Evolutionary conservation across 2,329 filamentous ascomycete species (phyloP).

Genomic region (Colletotrichum higginsianum): DNA sequence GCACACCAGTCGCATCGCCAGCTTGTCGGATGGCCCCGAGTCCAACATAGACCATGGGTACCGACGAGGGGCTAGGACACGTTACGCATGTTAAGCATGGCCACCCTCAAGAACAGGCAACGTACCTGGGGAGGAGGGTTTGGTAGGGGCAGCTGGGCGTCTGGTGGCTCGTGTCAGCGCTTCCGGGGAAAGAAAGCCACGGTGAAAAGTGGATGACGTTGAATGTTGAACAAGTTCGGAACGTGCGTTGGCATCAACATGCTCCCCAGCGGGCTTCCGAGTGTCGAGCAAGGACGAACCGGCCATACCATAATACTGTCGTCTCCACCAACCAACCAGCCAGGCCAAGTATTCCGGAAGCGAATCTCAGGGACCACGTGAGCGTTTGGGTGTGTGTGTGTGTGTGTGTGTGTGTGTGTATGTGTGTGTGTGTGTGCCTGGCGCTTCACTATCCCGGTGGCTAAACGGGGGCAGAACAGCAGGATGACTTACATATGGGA

Average conservation of each 20-base stretch:
- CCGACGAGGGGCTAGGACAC: neutral
- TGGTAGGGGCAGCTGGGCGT: neutral
- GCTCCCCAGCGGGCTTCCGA: neutral
- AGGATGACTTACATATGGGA: constrained; percentile 43
- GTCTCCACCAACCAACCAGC: neutral
- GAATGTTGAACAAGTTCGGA: neutral
- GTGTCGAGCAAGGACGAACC: neutral
- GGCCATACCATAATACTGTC: neutral
- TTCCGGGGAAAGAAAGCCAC: neutral
- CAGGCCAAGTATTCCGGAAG: neutral
- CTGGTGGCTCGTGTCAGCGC: neutral
- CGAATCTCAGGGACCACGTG: neutral
- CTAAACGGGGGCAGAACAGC: constrained; percentile 4
- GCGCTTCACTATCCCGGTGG: neutral
- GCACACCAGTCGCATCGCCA: neutral
- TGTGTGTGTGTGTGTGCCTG: too few relatives aligned
- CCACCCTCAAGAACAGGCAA: neutral
- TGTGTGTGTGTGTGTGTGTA: too few relatives aligned
- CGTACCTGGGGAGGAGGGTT: neutral
- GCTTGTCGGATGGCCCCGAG: neutral
- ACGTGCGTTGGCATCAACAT: neutral
- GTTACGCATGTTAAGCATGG: constrained; percentile 12
- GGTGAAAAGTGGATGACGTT: neutral
- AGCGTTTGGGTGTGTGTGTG: neutral
- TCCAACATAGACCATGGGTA: constrained; percentile 7